These are phyloP conservation scores for Nidularia pulvinata DNA, from an alignment of 768 basidiomycete genomes.

Conservation along the genomic window DNA sequence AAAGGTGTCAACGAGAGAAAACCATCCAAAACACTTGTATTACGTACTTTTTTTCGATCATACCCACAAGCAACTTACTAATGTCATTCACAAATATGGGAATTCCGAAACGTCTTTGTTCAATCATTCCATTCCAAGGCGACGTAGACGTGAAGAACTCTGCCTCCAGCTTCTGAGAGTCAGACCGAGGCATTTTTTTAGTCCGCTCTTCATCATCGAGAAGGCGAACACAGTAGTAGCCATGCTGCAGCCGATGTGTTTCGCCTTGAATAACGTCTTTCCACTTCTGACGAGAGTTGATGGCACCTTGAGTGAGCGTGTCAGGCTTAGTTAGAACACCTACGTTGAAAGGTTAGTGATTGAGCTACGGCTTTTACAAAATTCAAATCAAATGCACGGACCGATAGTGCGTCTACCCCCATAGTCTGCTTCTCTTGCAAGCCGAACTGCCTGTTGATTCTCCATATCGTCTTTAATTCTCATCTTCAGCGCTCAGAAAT, in stretches of 20 bases:
- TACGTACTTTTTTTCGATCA: conserved; percentile 54
- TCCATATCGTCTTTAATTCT: no score
- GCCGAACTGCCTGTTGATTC: no score
- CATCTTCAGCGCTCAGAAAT: no score
- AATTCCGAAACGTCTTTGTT: conserved; percentile 53
- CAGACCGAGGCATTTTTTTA: conserved; percentile 26
- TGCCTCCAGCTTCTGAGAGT: conserved; percentile 32
- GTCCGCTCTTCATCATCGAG: conserved; percentile 57
- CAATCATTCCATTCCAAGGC: conserved; percentile 51
- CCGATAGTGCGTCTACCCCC: no score
- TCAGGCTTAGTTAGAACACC: conserved; percentile 78
- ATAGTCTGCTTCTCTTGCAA: no score
- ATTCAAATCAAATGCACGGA: no score
- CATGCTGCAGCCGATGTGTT: conserved; percentile 43
- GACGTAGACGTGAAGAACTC: conserved; percentile 43
- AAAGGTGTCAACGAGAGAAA: background rate
- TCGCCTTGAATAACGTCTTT: conserved; percentile 48
- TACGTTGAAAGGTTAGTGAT: conserved; percentile 14
- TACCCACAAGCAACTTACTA: conserved; percentile 46
- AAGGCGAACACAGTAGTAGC: conserved; percentile 69
- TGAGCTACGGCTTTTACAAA: no score
- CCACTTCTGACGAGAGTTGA: conserved; percentile 41
- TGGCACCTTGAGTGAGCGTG: conserved; percentile 40
- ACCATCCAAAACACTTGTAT: background rate
- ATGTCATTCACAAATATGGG: conserved; percentile 49